Evolutionary conservation across 805 yeast genomes (phyloP).

Genomic region (Saccharomycopsis olivae): DNA sequence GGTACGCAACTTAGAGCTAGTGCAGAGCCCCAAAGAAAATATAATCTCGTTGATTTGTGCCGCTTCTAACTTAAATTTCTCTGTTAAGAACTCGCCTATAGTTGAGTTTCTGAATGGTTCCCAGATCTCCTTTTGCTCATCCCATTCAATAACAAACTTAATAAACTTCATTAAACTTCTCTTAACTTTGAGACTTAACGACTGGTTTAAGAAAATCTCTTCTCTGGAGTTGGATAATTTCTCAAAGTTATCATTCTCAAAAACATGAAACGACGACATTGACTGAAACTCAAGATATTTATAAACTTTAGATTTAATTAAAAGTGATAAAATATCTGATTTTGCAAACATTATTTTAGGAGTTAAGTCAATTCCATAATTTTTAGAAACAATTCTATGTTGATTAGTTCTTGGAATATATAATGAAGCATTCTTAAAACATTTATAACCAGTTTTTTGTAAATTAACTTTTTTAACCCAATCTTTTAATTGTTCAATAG

Average conservation of each 20-base stretch:
- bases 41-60: slow-evolving; percentile 78
- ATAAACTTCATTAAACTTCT: slow-evolving; percentile 84
- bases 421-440: slow-evolving; percentile 62
- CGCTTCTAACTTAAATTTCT: slow-evolving; percentile 56
- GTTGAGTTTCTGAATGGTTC: slow-evolving; percentile 44
- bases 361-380: slow-evolving; percentile 67
- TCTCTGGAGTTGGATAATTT: slow-evolving; percentile 80
- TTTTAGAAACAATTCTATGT: slow-evolving; percentile 42
- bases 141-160: slow-evolving; percentile 74
- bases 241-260: slow-evolving; percentile 82
- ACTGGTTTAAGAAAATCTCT: slow-evolving; percentile 86
- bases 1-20: slow-evolving; percentile 48
- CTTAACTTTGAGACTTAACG: slow-evolving; percentile 62
- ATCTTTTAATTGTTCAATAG: slow-evolving; percentile 71
- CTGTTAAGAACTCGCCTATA: slow-evolving; percentile 46
- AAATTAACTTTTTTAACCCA: slow-evolving; percentile 73
- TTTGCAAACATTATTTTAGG: slow-evolving; percentile 85
- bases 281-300: slow-evolving; percentile 90
- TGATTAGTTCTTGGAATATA: slow-evolving; percentile 60
- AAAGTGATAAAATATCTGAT: slow-evolving; percentile 71
- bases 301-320: slow-evolving; percentile 78
- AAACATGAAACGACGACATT: slow-evolving; percentile 83
- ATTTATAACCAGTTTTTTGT: slow-evolving; percentile 22
- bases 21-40: slow-evolving; percentile 75
- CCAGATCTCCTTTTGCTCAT: slow-evolving; percentile 46